phyloP scores from a whole-genome alignment of 306 rosid species.

The Arachis hypogaea region DNA sequence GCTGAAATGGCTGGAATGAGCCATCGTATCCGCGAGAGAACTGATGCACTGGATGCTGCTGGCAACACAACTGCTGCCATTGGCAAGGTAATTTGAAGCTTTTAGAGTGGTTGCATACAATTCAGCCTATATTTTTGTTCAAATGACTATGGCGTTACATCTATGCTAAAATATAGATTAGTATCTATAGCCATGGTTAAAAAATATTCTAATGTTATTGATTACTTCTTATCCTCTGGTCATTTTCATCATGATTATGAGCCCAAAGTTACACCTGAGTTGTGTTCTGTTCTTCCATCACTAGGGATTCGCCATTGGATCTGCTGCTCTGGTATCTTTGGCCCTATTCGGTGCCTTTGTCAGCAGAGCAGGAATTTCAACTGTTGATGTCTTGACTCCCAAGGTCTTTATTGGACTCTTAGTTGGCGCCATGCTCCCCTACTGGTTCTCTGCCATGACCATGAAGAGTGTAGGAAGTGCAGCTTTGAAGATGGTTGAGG shows the following conservation, averaged over 20 bases:
- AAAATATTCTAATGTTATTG: not conserved
- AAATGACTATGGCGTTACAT: not conserved
- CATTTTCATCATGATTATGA: not conserved
- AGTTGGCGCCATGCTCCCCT: slow-evolving; percentile 87
- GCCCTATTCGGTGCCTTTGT: slow-evolving; percentile 83
- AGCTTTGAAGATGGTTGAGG: slow-evolving; percentile 87
- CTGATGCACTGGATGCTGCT: slow-evolving; percentile 88
- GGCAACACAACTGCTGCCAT: slow-evolving; percentile 91
- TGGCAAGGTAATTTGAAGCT: slow-evolving; percentile 62
- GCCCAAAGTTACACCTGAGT: not conserved
- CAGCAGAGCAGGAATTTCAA: slow-evolving; percentile 68
- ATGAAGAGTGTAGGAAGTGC: slow-evolving; percentile 94
- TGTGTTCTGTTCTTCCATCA: slow-evolving; percentile 5
- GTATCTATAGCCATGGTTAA: not conserved
- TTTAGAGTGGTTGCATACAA: not conserved
- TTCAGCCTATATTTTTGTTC: not conserved
- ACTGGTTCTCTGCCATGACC: slow-evolving; percentile 93
- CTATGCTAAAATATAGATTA: slow-evolving; percentile 5
- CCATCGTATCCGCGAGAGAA: slow-evolving; percentile 85
- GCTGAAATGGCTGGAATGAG: slow-evolving; percentile 94
- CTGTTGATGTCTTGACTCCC: slow-evolving; percentile 82
- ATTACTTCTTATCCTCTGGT: slow-evolving; percentile 2
- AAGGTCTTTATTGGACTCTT: slow-evolving; percentile 81
- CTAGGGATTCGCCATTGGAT: slow-evolving; percentile 83
- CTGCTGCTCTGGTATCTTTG: slow-evolving; percentile 78